phyloP scores from a whole-genome alignment of 2,329 filamentous ascomycete species.

The Penicillium sp. region DNA sequence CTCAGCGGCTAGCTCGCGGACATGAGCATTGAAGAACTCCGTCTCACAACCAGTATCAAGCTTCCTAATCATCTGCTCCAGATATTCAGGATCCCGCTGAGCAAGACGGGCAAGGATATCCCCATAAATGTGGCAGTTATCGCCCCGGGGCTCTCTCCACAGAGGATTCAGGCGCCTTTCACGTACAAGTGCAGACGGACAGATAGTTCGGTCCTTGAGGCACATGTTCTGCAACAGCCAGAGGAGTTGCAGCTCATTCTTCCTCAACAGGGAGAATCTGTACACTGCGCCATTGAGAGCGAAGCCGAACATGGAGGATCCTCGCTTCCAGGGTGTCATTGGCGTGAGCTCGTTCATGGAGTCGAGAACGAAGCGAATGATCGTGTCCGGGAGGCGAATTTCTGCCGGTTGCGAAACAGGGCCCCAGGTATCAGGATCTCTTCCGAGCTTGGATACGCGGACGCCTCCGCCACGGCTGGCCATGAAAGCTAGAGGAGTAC shows the following conservation, averaged over 20 bases:
- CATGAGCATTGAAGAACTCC: conserved; percentile 21
- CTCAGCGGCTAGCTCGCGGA: conserved; percentile 49
- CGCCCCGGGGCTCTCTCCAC: conserved; percentile 39
- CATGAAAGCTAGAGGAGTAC: conserved; percentile 44
- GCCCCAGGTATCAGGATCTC: conserved; percentile 9
- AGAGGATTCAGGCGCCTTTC: conserved; percentile 25
- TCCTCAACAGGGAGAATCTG: conserved; percentile 63
- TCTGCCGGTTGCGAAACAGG: conserved; percentile 17
- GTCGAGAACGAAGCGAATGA: conserved; percentile 28
- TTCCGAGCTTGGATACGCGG: conserved; percentile 32
- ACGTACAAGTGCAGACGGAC: conserved; percentile 45
- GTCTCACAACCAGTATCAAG: conserved; percentile 13
- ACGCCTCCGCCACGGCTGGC: conserved; percentile 51
- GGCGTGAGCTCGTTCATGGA: conserved; percentile 14
- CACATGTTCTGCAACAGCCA: conserved; percentile 69
- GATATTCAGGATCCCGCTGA: conserved; percentile 36
- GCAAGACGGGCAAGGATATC: conserved; percentile 58
- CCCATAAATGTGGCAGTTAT: conserved; percentile 62
- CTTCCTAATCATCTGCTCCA: conserved; percentile 30
- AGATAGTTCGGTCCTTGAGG: conserved; percentile 46
- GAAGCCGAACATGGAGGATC: conserved; percentile 55
- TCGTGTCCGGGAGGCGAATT: conserved; percentile 34
- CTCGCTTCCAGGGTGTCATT: conserved; percentile 30
- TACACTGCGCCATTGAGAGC: conserved; percentile 66
- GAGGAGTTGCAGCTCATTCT: conserved; percentile 63